Percentiles rank a stretch among this genome's conserved stretches.
Conservation (phyloP, 164 flowering plant genomes). For the Dillenia suffruticosa region DNA sequence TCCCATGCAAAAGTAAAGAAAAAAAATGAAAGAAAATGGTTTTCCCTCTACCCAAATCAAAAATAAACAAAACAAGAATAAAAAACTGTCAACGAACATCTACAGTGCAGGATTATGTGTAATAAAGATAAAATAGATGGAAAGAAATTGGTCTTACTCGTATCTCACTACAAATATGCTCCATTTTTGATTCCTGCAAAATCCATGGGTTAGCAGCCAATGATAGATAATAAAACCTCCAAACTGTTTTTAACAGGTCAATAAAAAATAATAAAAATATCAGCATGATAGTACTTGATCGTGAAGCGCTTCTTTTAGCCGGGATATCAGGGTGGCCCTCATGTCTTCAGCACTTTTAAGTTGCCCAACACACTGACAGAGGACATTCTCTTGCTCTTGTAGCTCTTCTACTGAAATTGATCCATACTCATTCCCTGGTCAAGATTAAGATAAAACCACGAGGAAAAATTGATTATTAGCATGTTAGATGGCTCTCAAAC, state of each 20-base stretch:
- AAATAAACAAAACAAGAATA: too few species aligned
- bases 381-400: slow-evolving; percentile 56
- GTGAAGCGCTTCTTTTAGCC: slow-evolving; percentile 72
- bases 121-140: not conserved
- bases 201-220: slow-evolving; percentile 3
- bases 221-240: not conserved
- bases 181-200: slow-evolving; percentile 75
- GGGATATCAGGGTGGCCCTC: slow-evolving; percentile 50
- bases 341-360: slow-evolving; percentile 56
- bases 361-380: slow-evolving; percentile 49
- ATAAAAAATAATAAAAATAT: slow-evolving; percentile 1
- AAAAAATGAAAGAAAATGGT: too few species aligned
- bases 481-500: not conserved
- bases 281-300: slow-evolving; percentile 51
- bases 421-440: slow-evolving; percentile 45
- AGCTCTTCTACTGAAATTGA: slow-evolving; percentile 45
- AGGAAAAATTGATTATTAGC: not conserved
- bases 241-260: not conserved
- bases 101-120: too few species aligned
- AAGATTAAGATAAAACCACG: not conserved
- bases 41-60: too few species aligned
- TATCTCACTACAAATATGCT: slow-evolving; percentile 45
- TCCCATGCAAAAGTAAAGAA: too few species aligned
- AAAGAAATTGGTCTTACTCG: slow-evolving; percentile 42
- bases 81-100: too few species aligned